phyloP scores from a whole-genome alignment of 2,329 filamentous ascomycete species.

The Alternaria sp. region DNA sequence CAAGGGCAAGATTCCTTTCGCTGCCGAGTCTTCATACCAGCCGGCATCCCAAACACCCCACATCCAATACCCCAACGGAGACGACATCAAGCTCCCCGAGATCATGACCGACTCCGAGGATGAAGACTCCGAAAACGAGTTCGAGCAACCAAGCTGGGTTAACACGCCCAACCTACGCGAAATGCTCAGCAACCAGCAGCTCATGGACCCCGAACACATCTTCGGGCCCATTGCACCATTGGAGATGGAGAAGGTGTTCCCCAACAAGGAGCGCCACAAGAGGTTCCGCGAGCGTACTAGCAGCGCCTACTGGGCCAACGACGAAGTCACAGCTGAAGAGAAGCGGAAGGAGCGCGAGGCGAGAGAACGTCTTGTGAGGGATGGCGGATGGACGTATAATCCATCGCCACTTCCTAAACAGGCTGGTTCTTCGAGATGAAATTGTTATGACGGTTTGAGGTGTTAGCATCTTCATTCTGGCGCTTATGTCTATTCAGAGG shows the following conservation, averaged over 20 bases:
- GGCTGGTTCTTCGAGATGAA: constrained; percentile 24
- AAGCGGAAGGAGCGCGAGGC: constrained; percentile 81
- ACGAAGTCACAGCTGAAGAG: constrained; percentile 87
- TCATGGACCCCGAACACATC: constrained; percentile 81
- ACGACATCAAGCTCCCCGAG: constrained; percentile 90
- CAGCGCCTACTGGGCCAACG: constrained; percentile 92
- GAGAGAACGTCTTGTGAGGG: constrained; percentile 78
- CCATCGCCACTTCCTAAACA: constrained; percentile 40
- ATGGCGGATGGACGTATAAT: constrained; percentile 76
- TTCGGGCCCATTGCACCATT: constrained; percentile 89
- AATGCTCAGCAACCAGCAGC: constrained; percentile 81
- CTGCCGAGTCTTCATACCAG: constrained; percentile 66
- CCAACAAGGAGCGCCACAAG: constrained; percentile 77
- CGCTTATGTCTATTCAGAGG: too few relatives aligned
- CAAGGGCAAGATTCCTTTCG: constrained; percentile 86
- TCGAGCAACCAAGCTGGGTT: constrained; percentile 81
- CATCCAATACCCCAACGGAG: constrained; percentile 85
- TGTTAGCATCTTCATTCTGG: neutral
- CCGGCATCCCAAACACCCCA: constrained; percentile 64
- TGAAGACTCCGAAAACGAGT: constrained; percentile 72
- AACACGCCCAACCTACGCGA: constrained; percentile 83
- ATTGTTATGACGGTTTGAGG: neutral
- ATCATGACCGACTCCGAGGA: constrained; percentile 96
- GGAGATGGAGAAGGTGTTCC: constrained; percentile 95
- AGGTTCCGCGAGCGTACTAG: constrained; percentile 91